Evolutionary conservation across 2,329 filamentous ascomycete genomes (phyloP).

Genomic region (Aspergillus quadricinctus): DNA sequence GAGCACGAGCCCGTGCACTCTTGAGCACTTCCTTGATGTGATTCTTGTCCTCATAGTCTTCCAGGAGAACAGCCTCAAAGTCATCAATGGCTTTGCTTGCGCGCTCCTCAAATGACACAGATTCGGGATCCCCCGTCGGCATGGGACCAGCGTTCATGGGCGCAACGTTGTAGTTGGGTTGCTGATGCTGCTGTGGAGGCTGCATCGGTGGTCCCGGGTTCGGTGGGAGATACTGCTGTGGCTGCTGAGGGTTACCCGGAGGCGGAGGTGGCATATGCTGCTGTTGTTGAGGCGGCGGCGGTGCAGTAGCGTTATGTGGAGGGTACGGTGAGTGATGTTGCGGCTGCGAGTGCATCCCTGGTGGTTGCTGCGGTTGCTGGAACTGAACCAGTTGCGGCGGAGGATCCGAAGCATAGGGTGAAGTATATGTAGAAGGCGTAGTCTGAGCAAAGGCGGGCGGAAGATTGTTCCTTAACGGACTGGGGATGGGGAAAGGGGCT

Average conservation of each 20-base stretch:
- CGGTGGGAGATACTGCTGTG: constrained; percentile 12
- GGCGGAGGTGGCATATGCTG: constrained; percentile 14
- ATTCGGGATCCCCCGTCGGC: constrained; percentile 23
- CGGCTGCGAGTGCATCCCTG: constrained; percentile 14
- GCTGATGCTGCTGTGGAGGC: constrained; percentile 19
- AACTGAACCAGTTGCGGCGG: constrained; percentile 30
- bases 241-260: constrained; percentile 7
- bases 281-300: constrained; percentile 18
- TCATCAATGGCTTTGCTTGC: constrained; percentile 43
- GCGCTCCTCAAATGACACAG: constrained; percentile 36
- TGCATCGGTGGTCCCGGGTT: constrained; percentile 5
- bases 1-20: constrained; percentile 39
- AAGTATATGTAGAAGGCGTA: constrained; percentile 36
- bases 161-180: constrained; percentile 11
- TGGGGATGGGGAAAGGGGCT: constrained; percentile 34
- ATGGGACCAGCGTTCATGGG: constrained; percentile 17
- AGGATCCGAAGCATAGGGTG: constrained; percentile 38
- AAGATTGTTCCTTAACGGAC: constrained; percentile 35
- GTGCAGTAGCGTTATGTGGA: not conserved
- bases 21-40: constrained; percentile 43
- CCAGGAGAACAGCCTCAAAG: constrained; percentile 42
- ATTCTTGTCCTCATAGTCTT: constrained; percentile 44
- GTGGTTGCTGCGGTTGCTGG: constrained; percentile 27
- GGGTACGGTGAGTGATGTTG: constrained; percentile 18
- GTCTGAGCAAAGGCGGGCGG: constrained; percentile 37